Conservation (phyloP, 1,284 basidiomycete species). For the Coniferiporia weirii region DNA sequence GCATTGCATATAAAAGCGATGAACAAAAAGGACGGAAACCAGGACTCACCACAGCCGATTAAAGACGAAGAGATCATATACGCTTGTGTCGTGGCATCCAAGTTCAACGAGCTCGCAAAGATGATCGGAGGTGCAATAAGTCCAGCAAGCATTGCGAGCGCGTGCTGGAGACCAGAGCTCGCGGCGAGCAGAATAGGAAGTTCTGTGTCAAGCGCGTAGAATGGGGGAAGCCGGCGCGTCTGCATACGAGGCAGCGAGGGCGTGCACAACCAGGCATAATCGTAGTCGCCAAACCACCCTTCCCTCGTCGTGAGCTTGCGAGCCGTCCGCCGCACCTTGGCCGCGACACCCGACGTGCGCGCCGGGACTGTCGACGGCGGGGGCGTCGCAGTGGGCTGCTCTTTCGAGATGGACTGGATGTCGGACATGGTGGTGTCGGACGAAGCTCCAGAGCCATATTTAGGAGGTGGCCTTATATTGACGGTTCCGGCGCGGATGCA, state of each 20-base stretch:
- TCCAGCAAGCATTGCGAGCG: conserved; percentile 78
- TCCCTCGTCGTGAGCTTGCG: conserved; percentile 42
- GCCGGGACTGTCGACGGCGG: conserved; percentile 11
- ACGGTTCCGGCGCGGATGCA: too few species aligned
- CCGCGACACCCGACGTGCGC: not conserved
- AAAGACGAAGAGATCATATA: conserved; percentile 82
- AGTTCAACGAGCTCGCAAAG: conserved; percentile 57
- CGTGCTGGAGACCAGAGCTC: conserved; percentile 69
- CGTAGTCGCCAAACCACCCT: conserved; percentile 77
- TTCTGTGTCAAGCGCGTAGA: conserved; percentile 67
- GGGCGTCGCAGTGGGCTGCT: conserved; percentile 23
- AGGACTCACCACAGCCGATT: conserved; percentile 62
- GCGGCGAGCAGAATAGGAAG: conserved; percentile 67
- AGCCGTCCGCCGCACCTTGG: conserved; percentile 18
- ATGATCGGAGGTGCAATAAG: conserved; percentile 76
- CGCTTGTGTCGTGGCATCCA: conserved; percentile 53
- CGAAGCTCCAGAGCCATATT: not conserved
- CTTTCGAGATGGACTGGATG: conserved; percentile 21
- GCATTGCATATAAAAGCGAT: not conserved
- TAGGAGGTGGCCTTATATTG: not conserved
- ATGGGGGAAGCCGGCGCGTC: conserved; percentile 48
- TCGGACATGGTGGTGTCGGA: not conserved
- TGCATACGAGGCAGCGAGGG: conserved; percentile 55
- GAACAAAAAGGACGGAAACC: conserved; percentile 21
- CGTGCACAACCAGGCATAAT: conserved; percentile 68